Evolutionary conservation across 2,329 filamentous ascomycete genomes (phyloP), one percentile per base, ranked within the genome.

Genomic region (Sporothrix pseudoabietina): DNA sequence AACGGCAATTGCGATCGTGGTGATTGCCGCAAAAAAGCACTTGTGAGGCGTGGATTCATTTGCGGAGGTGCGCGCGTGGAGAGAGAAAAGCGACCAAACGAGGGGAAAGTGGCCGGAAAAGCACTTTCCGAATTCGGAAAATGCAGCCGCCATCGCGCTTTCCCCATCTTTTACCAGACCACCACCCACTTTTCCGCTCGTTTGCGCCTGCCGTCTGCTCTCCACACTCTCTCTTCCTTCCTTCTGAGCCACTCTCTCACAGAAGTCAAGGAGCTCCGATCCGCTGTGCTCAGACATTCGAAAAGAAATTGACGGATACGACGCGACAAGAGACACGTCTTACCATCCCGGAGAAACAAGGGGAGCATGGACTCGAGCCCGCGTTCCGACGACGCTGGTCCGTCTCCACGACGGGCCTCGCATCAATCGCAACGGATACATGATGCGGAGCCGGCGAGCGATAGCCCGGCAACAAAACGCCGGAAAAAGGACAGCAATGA

Each of bases 401-500:
- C 47, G 49, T 54, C 71, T 44, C 71, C 71, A 66, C 47, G 44
- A 26, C 35, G 35, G 55, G 41, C 26, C 32, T 59, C 39, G 19
- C 69, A 55, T 26, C 22, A 26, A 19, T 26, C 47, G 47, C 66
- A 32, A 4, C 47, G 32, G 47, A 4, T 4, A n/a, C 44, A 49
- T 22, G 16, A 44, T 7, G n/a, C 57, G 41, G 55, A 71, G 55
- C 44, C 69, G 44, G 30, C 8, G n/a, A 30, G 9, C 59, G 47
- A 55, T 35, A 72, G 59, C 32, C 59, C 71, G 30, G 12, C 71
- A 4, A 52, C 52, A 3, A 73, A 71, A 9, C 63, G 52, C 10
- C 72, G 69, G 49, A 73, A 71, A 69, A 68, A 35, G 49, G 54
- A 71, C 59, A 54, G 19, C 47, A 47, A 16, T 61, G 61, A 47